phyloP scores from a whole-genome alignment of 2,329 filamentous ascomycete genomes.

The Xylariaceae sp. region DNA sequence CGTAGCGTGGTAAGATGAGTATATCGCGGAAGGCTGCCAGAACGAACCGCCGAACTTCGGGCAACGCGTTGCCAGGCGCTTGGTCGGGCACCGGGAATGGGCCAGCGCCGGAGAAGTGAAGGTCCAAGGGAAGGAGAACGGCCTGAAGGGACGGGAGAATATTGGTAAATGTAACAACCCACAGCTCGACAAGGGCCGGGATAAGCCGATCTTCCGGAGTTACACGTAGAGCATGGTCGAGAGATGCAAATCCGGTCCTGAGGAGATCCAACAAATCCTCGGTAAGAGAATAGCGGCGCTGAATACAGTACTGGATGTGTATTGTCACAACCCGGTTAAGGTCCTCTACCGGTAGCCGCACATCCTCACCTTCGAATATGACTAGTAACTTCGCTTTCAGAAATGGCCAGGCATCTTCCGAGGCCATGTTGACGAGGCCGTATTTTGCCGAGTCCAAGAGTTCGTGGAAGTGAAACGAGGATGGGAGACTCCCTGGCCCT shows the following conservation, averaged over 20 bases:
- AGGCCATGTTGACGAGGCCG: slow-evolving; percentile 63
- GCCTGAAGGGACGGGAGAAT: slow-evolving; percentile 93
- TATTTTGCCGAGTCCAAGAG: slow-evolving; percentile 52
- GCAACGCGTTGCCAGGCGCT: slow-evolving; percentile 85
- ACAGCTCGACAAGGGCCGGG: slow-evolving; percentile 83
- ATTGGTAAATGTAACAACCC: slow-evolving; percentile 86
- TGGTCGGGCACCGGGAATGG: slow-evolving; percentile 71
- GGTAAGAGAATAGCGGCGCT: slow-evolving; percentile 64
- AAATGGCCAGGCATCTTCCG: slow-evolving; percentile 78
- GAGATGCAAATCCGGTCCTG: slow-evolving; percentile 73
- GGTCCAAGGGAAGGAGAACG: slow-evolving; percentile 85
- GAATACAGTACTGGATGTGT: slow-evolving; percentile 72
- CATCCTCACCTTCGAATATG: slow-evolving; percentile 76
- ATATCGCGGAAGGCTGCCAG: slow-evolving; percentile 83
- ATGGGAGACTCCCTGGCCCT: slow-evolving; percentile 47
- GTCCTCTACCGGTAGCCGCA: slow-evolving; percentile 75
- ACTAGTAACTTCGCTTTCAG: slow-evolving; percentile 69
- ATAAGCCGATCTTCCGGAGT: slow-evolving; percentile 85
- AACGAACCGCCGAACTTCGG: slow-evolving; percentile 86
- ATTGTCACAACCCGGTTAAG: slow-evolving; percentile 75
- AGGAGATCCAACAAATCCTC: slow-evolving; percentile 74
- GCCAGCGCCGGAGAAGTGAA: slow-evolving; percentile 85
- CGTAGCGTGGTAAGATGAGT: slow-evolving; percentile 83
- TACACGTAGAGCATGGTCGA: slow-evolving; percentile 76
- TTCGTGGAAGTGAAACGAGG: slow-evolving; percentile 38